Conservation (phyloP, 768 basidiomycete species). For the button mushroom (Agaricus bisporus) region DNA sequence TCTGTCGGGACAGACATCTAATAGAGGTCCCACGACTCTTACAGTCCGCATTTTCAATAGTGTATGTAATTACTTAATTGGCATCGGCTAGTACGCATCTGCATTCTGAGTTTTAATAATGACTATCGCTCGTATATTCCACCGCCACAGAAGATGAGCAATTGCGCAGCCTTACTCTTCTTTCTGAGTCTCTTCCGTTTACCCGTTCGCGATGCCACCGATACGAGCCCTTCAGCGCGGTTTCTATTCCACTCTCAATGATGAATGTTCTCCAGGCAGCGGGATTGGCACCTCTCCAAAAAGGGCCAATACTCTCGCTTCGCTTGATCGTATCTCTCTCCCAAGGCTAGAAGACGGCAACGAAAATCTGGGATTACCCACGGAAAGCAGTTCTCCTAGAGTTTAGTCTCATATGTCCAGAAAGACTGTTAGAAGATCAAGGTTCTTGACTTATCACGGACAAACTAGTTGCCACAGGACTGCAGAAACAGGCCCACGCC, state of each 20-base stretch:
- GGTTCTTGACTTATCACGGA: not conserved
- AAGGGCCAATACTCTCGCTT: not conserved
- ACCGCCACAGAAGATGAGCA: too few relatives aligned
- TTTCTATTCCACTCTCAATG: conserved; percentile 5
- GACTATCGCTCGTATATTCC: too few relatives aligned
- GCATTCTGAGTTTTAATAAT: too few relatives aligned
- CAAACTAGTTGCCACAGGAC: not conserved
- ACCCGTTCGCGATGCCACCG: conserved; percentile 10
- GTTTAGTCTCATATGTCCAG: conserved; percentile 10
- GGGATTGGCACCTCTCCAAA: too few relatives aligned
- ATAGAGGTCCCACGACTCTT: too few relatives aligned
- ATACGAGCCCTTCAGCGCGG: conserved; percentile 6
- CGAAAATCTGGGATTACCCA: not conserved
- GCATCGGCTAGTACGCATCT: too few relatives aligned
- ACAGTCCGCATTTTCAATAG: too few relatives aligned
- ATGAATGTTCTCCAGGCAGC: not conserved
- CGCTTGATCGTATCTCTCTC: not conserved
- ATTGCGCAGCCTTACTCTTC: not conserved
- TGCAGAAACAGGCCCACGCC: not conserved
- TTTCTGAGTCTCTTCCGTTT: too few relatives aligned
- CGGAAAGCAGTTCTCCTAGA: conserved; percentile 3
- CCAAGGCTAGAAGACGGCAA: not conserved
- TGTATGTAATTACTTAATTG: too few relatives aligned
- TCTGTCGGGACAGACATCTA: not conserved
- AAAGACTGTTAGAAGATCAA: not conserved